A percentile compares a stretch with the other conserved stretches of the same genome.
Conservation (phyloP, 352 stramenopile species). For the Pythium brachiatum region DNA sequence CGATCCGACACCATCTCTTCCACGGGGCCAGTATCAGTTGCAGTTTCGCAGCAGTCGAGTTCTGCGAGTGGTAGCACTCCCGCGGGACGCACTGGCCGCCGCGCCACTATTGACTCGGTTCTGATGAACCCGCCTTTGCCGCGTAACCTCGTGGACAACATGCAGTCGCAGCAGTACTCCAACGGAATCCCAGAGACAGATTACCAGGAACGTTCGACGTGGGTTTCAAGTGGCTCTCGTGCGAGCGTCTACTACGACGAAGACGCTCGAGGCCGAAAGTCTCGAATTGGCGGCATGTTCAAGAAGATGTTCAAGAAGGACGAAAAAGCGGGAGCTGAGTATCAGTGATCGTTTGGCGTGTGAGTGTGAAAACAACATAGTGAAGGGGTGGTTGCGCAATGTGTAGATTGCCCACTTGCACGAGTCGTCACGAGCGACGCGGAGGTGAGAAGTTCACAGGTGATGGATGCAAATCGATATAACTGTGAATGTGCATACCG, state of each 20-base stretch:
- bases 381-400: neutral
- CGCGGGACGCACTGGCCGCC: conserved; percentile 22
- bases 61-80: conserved; percentile 16
- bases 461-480: conserved; percentile 19
- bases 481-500: conserved; percentile 18
- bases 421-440: neutral
- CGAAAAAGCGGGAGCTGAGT: conserved; percentile 9
- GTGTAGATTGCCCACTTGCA: neutral
- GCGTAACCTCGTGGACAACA: conserved; percentile 27
- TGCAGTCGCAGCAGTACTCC: conserved; percentile 12
- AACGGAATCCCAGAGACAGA: conserved; percentile 19
- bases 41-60: conserved; percentile 34
- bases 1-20: conserved; percentile 68
- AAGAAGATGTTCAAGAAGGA: conserved; percentile 92
- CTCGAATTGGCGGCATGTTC: conserved; percentile 81
- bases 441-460: conserved; percentile 1
- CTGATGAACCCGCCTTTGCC: conserved; percentile 29
- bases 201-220: conserved; percentile 29
- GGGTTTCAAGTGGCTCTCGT: conserved; percentile 29
- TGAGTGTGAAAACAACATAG: conserved; percentile 1
- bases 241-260: conserved; percentile 67
- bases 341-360: conserved; percentile 4
- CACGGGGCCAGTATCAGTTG: conserved; percentile 56
- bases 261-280: conserved; percentile 60
- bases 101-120: conserved; percentile 30